Base-by-base conservation (phyloP, 352 stramenopile genomes). In the Hyphochytrium catenoides region DNA sequence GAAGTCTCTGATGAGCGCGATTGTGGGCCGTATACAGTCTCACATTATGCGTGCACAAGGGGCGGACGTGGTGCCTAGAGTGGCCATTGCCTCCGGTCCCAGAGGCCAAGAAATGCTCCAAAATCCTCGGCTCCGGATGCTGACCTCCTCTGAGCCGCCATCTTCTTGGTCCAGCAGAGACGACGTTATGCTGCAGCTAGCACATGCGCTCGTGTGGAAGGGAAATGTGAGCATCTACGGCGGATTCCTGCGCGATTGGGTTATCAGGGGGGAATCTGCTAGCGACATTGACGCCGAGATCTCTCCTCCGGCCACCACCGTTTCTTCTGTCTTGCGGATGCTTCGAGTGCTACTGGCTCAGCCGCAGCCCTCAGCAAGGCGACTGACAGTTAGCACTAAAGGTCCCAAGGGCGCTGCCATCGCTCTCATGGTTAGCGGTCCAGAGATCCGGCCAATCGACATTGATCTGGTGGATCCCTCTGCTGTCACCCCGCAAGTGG, bases 101-200 rank as follows among this genome's bases (percentile, higher is more conserved):
- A 30, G 26, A 15, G 15, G 12, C 26, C 26, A 15, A 32, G 26
- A 49, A 12, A 47, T 54, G 47, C 36, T 43, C 17, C 28, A 41
- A 19, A 34, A 20, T 12, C 41, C 46, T 12, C 41, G 46, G 0
- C 36, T 52, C 15, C n/a, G 19, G 0, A 32, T 40, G 27, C 27
- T 52, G 3, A 2, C 39, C 2, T 34, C 20, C 12, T 15, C 22
- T 3, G 18, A 32, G 3, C 14, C 41, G n/a, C 46, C 46, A 5
- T 27, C 41, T 0, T 15, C n/a, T 1, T 52, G 46, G 44, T 27
- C 14, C 3, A 44, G 30, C 2, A 42, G 47, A 4, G 37, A 54
- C 19, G 47, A 54, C 23, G 34, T 54, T 7, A 47, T 54, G 42
- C 47, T 54, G 4, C 47, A 54, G 25, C 15, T 50, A 1, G 42